Percentiles rank a stretch among this genome's conserved stretches.
These are phyloP conservation scores for Hydnum rufescens DNA, from an alignment of 768 basidiomycete species.

Conservation along the genomic window DNA sequence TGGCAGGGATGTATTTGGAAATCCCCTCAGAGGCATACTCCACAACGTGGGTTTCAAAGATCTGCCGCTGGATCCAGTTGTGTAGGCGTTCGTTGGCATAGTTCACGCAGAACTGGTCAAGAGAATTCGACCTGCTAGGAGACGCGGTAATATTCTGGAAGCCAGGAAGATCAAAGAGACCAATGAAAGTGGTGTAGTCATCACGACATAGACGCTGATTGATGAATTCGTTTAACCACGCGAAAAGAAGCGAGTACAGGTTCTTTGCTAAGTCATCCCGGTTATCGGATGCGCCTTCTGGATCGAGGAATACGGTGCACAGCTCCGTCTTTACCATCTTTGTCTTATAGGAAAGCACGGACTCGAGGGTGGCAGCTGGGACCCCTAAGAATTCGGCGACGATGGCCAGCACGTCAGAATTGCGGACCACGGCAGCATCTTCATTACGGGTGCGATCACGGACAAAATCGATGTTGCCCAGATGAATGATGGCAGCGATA, in stretches of 20 bases:
- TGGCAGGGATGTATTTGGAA: constrained; percentile 39
- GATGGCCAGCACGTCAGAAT: constrained; percentile 58
- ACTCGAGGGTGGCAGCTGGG: constrained; percentile 47
- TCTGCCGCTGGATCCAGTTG: constrained; percentile 52
- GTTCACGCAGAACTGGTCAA: constrained; percentile 94
- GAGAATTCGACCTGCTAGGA: constrained; percentile 67
- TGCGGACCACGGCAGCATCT: constrained; percentile 83
- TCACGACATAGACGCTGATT: constrained; percentile 90
- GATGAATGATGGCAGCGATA: constrained; percentile 84
- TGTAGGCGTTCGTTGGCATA: constrained; percentile 89
- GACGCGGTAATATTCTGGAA: constrained; percentile 53
- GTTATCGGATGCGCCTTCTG: constrained; percentile 82
- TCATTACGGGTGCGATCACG: constrained; percentile 68
- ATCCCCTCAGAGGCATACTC: constrained; percentile 79
- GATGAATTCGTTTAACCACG: constrained; percentile 92
- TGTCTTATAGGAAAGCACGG: constrained; percentile 73
- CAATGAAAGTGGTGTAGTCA: constrained; percentile 81
- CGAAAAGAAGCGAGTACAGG: constrained; percentile 82
- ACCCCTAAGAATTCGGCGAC: constrained; percentile 89
- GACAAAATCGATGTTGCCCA: constrained; percentile 87
- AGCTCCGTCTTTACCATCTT: constrained; percentile 88
- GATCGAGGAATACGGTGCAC: constrained; percentile 92
- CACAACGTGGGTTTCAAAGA: constrained; percentile 63
- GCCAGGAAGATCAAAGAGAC: constrained; percentile 85
- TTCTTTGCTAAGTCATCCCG: constrained; percentile 88